phyloP scores from a whole-genome alignment of 768 basidiomycete species.

The Lactarius sp. region DNA sequence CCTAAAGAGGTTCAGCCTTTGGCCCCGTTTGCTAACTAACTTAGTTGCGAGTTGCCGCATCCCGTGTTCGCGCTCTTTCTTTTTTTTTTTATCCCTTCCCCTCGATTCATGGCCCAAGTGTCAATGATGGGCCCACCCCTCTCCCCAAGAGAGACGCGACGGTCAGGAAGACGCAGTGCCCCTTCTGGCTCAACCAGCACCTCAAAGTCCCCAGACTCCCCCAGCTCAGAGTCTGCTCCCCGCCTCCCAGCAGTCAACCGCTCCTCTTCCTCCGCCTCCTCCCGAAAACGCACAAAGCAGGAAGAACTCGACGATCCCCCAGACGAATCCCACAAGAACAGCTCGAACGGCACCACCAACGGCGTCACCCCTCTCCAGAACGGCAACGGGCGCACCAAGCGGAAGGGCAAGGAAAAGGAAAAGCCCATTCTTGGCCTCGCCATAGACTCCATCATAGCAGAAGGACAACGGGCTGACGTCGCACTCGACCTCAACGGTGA shows the following conservation, averaged over 20 bases:
- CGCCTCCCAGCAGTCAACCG: slow-evolving; percentile 30
- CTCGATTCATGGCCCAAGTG: slow-evolving; percentile 49
- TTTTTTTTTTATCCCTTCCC: slow-evolving; percentile 10
- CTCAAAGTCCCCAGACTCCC: slow-evolving; percentile 72
- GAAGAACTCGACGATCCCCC: slow-evolving; percentile 65
- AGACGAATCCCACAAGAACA: slow-evolving; percentile 49
- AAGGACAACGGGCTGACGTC: slow-evolving; percentile 30
- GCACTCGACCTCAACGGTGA: slow-evolving; percentile 32
- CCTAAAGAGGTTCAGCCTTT: slow-evolving; percentile 24
- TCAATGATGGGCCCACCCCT: slow-evolving; percentile 72
- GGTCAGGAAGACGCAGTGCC: slow-evolving; percentile 68
- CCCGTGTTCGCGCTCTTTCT: slow-evolving; percentile 16
- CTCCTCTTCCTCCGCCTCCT: slow-evolving; percentile 29
- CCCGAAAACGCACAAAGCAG: slow-evolving; percentile 58
- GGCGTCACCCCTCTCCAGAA: slow-evolving; percentile 25
- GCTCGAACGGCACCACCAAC: slow-evolving; percentile 32
- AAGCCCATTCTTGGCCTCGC: slow-evolving; percentile 30
- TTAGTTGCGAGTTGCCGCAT: slow-evolving; percentile 12
- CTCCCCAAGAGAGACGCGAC: slow-evolving; percentile 71
- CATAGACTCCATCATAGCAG: slow-evolving; percentile 29
- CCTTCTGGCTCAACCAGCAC: slow-evolving; percentile 62
- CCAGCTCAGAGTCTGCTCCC: slow-evolving; percentile 42
- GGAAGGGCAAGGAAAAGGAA: slow-evolving; percentile 65
- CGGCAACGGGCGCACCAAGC: slow-evolving; percentile 46
- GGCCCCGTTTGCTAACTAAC: slow-evolving; percentile 9